Evolutionary conservation across 2,329 filamentous ascomycete genomes (phyloP).

Genomic region (Stachybotrys echinatus): DNA sequence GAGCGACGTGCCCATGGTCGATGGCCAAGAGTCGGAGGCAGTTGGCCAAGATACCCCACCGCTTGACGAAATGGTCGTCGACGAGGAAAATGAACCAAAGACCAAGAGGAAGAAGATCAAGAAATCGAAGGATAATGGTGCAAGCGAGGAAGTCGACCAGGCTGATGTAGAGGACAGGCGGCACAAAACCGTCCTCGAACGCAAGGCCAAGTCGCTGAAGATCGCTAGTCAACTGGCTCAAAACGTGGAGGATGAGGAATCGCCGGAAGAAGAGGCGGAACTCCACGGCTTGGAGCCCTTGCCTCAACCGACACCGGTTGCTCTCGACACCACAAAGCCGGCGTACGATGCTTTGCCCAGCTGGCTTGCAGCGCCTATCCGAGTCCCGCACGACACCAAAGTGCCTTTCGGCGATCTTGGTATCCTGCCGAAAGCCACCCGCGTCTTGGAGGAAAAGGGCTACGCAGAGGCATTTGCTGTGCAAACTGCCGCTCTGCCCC

Average conservation of each 20-base stretch:
- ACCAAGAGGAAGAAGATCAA: constrained; percentile 16
- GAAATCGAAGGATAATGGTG: too few species aligned
- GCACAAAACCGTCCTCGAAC: constrained; percentile 49
- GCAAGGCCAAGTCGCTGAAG: constrained; percentile 50
- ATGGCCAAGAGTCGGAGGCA: neutral
- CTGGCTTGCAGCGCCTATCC: constrained; percentile 76
- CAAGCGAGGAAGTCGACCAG: neutral
- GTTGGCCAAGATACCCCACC: neutral
- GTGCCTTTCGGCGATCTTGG: constrained; percentile 59
- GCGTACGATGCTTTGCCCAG: constrained; percentile 73
- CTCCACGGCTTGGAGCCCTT: constrained; percentile 73
- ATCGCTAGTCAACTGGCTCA: constrained; percentile 36
- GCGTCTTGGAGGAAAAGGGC: constrained; percentile 58
- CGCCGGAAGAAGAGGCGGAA: constrained; percentile 27
- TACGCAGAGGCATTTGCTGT: constrained; percentile 37
- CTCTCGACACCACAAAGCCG: constrained; percentile 51
- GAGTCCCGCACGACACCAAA: constrained; percentile 55
- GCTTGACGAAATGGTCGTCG: constrained; percentile 1
- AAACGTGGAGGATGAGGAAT: constrained; percentile 22
- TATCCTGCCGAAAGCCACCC: constrained; percentile 54
- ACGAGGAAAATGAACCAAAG: constrained; percentile 8
- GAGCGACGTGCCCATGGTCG: constrained; percentile 8
- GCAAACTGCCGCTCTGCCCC: constrained; percentile 57
- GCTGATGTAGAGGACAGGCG: constrained; percentile 19
- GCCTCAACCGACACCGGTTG: constrained; percentile 66